Conservation (phyloP, 257 asterid species). For the Lavandula angustifolia region DNA sequence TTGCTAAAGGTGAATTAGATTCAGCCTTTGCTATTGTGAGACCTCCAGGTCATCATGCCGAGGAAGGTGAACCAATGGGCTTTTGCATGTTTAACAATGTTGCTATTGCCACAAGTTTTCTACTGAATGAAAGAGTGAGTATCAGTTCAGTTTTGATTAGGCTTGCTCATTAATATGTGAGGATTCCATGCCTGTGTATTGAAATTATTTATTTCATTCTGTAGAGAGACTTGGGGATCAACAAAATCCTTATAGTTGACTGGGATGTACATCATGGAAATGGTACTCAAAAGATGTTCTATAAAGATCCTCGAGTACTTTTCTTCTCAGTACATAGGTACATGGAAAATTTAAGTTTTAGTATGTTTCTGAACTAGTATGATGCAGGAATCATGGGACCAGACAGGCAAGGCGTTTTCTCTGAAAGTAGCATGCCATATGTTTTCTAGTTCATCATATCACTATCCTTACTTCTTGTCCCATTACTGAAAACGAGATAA, state of each 20-base stretch:
- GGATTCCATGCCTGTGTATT: conserved; percentile 5
- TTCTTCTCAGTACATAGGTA: conserved; percentile 99
- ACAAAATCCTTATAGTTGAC: conserved; percentile 81
- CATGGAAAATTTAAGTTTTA: conserved; percentile 2
- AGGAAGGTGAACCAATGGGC: conserved; percentile 83
- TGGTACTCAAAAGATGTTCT: conserved; percentile 93
- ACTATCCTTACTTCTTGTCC: not conserved
- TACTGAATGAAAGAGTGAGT: conserved; percentile 81
- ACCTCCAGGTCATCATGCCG: conserved; percentile 99
- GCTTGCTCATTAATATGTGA: conserved; percentile 22
- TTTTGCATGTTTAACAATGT: conserved; percentile 93
- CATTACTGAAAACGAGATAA: not conserved
- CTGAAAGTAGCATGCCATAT: conserved; percentile 12
- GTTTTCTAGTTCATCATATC: not conserved
- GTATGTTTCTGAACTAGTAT: not conserved
- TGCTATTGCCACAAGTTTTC: conserved; percentile 74
- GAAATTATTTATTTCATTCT: conserved; percentile 29
- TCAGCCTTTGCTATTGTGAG: conserved; percentile 90
- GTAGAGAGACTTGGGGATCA: conserved; percentile 80
- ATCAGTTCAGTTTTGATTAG: conserved; percentile 26
- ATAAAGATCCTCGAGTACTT: conserved; percentile 82
- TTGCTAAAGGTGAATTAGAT: conserved; percentile 81
- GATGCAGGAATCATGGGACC: not conserved
- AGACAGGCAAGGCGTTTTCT: not conserved
- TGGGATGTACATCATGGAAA: conserved; percentile 99